These are phyloP conservation scores for Sinapis alba DNA, from an alignment of 441 rosid species.

Conservation along the genomic window DNA sequence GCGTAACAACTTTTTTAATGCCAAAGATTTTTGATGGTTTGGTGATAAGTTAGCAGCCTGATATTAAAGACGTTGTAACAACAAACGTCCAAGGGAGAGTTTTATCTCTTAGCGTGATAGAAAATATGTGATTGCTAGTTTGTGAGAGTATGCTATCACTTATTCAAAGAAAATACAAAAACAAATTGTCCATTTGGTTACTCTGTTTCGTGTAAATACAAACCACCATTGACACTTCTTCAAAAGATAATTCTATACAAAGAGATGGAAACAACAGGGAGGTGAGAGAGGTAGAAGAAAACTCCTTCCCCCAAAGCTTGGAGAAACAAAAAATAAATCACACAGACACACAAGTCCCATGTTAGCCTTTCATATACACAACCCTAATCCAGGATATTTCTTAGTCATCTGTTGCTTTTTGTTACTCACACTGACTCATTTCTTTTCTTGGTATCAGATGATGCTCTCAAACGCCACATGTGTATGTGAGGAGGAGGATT, in stretches of 20 bases:
- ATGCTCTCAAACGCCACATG: slow-evolving; percentile 53
- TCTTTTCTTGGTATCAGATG: slow-evolving; percentile 13
- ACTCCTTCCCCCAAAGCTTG: slow-evolving; percentile 13
- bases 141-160: too few relatives aligned
- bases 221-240: slow-evolving; percentile 18
- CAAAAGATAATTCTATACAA: slow-evolving; percentile 18
- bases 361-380: neutral
- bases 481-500: slow-evolving; percentile 23
- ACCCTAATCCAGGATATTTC: neutral
- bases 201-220: slow-evolving; percentile 16
- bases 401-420: slow-evolving; percentile 22
- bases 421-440: slow-evolving; percentile 26
- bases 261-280: slow-evolving; percentile 1
- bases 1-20: neutral
- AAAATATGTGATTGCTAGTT: too few relatives aligned
- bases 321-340: neutral
- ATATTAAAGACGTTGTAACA: too few relatives aligned
- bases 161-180: too few relatives aligned
- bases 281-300: slow-evolving; percentile 15
- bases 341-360: slow-evolving; percentile 10
- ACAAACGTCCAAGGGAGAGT: too few relatives aligned
- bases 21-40: neutral
- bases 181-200: neutral
- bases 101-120: too few relatives aligned
- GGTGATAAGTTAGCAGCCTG: too few relatives aligned